Conservation (phyloP, 2,329 filamentous ascomycete genomes). For the Cytospora leucostoma region DNA sequence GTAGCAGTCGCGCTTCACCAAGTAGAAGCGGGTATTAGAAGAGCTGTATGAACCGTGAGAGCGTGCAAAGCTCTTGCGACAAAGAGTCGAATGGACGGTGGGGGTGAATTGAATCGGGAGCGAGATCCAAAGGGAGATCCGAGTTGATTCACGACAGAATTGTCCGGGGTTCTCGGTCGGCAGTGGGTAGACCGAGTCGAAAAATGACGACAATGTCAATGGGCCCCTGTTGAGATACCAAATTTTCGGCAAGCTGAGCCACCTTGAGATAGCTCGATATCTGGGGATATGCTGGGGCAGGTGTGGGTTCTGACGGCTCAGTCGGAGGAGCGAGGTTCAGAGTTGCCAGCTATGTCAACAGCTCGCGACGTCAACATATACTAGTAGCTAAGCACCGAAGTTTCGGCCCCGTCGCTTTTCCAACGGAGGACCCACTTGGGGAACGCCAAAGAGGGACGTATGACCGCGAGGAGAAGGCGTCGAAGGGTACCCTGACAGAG, state of each 20-base stretch:
- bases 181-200: constrained; percentile 16
- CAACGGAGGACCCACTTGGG: constrained; percentile 21
- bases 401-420: constrained; percentile 16
- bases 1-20: constrained; percentile 16
- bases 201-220: constrained; percentile 15
- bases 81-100: constrained; percentile 7
- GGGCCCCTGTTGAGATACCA: constrained; percentile 8
- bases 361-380: constrained; percentile 18
- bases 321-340: constrained; percentile 3
- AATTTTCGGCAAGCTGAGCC: constrained; percentile 12
- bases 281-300: constrained; percentile 6
- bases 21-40: constrained; percentile 23
- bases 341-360: constrained; percentile 16
- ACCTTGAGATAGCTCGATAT: constrained; percentile 7
- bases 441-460: neutral
- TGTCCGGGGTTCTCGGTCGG: constrained; percentile 12
- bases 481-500: constrained; percentile 6
- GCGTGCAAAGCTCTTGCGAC: constrained; percentile 21
- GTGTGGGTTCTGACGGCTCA: neutral
- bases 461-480: constrained; percentile 6
- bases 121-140: constrained; percentile 4
- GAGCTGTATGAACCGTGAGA: constrained; percentile 23
- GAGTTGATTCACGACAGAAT: constrained; percentile 8
- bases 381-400: neutral
- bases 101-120: constrained; percentile 6